A percentile compares a stretch with the other conserved stretches of the same genome.
Conservation (phyloP, 2,329 filamentous ascomycete species). For the Alternaria infectoria region DNA sequence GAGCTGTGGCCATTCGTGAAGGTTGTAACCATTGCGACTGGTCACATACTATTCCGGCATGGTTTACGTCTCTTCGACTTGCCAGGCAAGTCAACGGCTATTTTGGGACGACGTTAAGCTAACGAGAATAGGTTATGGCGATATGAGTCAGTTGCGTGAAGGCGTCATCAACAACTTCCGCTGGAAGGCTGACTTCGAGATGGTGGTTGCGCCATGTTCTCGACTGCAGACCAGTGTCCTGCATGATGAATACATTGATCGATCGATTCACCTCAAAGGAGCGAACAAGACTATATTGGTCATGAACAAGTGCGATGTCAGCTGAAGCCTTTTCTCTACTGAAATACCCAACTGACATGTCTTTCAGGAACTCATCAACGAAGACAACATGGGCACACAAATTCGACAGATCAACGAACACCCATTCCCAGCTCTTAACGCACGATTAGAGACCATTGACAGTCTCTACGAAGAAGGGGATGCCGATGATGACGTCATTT, state of each 20-base stretch:
- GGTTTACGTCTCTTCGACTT: constrained; percentile 16
- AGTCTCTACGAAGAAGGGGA: neutral
- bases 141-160: constrained; percentile 20
- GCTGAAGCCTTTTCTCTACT: neutral
- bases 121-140: constrained; percentile 15
- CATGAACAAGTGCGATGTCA: constrained; percentile 19
- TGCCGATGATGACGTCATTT: neutral
- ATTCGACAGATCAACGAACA: constrained; percentile 4
- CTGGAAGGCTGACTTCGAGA: constrained; percentile 15
- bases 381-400: neutral
- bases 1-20: constrained; percentile 18
- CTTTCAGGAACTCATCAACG: constrained; percentile 2
- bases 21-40: constrained; percentile 9
- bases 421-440: neutral
- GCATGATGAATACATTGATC: constrained; percentile 7
- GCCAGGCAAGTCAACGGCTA: constrained; percentile 8
- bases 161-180: constrained; percentile 14
- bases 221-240: constrained; percentile 1
- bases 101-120: neutral
- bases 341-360: neutral
- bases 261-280: constrained; percentile 11
- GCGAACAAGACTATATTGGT: constrained; percentile 14
- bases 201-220: constrained; percentile 13
- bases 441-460: neutral
- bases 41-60: constrained; percentile 12